Conservation (phyloP, 2,329 filamentous ascomycete species). For the Thyridium curvatum region DNA sequence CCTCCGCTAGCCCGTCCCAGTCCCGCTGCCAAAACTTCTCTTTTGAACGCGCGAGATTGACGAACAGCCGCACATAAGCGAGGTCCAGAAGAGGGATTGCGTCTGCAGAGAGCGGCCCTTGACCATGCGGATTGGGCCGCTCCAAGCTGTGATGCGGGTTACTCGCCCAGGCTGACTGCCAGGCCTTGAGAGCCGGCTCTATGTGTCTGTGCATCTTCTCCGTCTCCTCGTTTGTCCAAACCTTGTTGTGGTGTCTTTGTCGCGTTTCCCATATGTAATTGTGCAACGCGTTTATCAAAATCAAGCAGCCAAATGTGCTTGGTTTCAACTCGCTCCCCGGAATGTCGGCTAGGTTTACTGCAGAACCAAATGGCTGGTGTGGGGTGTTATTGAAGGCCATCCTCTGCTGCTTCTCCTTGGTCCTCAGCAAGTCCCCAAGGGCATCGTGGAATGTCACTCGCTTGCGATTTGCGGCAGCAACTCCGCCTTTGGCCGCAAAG, state of each 20-base stretch:
- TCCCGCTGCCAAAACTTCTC: conserved; percentile 93
- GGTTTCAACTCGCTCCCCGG: conserved; percentile 63
- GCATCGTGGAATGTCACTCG: conserved; percentile 76
- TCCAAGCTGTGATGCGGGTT: conserved; percentile 81
- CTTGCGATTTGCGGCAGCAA: conserved; percentile 61
- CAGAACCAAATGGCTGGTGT: conserved; percentile 41
- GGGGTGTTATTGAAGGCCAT: conserved; percentile 27
- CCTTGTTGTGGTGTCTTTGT: conserved; percentile 78
- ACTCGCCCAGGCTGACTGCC: conserved; percentile 87
- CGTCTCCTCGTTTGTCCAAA: conserved; percentile 88
- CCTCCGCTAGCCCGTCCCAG: conserved; percentile 85
- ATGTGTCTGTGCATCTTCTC: conserved; percentile 96
- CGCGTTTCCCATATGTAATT: conserved; percentile 98
- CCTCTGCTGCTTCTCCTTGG: conserved; percentile 61
- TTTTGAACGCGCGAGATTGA: conserved; percentile 87
- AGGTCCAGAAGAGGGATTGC: conserved; percentile 86
- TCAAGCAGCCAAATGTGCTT: conserved; percentile 85
- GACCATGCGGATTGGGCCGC: conserved; percentile 75
- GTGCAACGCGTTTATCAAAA: conserved; percentile 90
- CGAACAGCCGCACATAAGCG: conserved; percentile 86
- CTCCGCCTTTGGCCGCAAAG: conserved; percentile 74
- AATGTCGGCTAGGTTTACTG: conserved; percentile 34
- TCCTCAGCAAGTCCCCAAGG: conserved; percentile 71
- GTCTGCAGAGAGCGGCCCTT: conserved; percentile 79
- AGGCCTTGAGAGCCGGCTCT: conserved; percentile 86